Base-by-base conservation (phyloP, 179 eudicot genomes). In the Silene coronaria region DNA sequence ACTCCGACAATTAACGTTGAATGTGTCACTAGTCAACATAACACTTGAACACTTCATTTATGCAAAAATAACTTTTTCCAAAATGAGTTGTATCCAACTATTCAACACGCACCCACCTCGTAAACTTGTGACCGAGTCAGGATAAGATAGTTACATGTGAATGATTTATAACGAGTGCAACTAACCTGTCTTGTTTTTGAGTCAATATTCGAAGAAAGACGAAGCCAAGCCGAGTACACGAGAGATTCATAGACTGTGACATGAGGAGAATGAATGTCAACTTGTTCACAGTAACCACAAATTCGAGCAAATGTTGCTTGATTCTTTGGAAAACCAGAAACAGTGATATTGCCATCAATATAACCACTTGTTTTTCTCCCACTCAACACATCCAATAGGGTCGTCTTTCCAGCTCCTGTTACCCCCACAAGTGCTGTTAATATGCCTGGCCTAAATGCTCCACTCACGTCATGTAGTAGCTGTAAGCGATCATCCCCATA, bases 391-490 rank as follows among this genome's bases (percentile, higher is more conserved):
- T 91, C 97, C 93, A 91, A 86, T 76, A 91, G 67, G n/a, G 97
- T 91, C 38, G 96, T 90, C 82, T 91, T 91, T 34, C 97, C 97
- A 60, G 97, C 96, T 26, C 97, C 97, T 81, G 88, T 91, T 2
- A 91, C 93, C 34, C 97, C 97, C 53, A 91, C 97, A 55, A 91
- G 78, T 53, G 97, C 97, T 48, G 97, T 91, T 55, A 91, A 68
- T 77, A 91, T 72, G 3, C 97, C 96, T 0, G 97, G 93, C 82
- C 91, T 87, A 72, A 91, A 88, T 60, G 90, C 91, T 67, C 97
- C 97, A 81, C 97, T 90, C 5, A 90, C 90, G 74, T 90, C 86
- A 80, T 79, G 79, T 76, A 91, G 81, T 59, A 91, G 67, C 58
- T 90, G 96, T 16, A 91, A 88, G 51, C 88, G 91, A 42, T 78